Percentiles rank a stretch among this genome's conserved stretches.
Conservation (phyloP, 768 basidiomycete genomes). For the Coprinopsis strossmayeri region DNA sequence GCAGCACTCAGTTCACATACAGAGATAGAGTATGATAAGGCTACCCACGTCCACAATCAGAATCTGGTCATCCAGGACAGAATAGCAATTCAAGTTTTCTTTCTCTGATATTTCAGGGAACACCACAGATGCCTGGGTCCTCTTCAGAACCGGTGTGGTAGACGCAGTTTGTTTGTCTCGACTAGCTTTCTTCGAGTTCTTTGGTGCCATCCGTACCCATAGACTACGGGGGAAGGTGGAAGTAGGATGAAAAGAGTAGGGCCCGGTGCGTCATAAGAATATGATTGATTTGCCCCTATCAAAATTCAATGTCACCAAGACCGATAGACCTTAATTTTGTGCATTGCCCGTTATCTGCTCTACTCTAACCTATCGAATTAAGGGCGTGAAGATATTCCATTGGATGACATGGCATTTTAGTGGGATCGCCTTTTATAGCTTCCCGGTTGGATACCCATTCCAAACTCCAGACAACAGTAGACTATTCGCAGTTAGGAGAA, state of each 20-base stretch:
- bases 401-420: not conserved
- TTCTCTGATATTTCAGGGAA: conserved; percentile 46
- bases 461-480: conserved; percentile 28
- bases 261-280: not conserved
- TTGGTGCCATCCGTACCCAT: conserved; percentile 13
- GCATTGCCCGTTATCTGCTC: too few species aligned
- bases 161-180: conserved; percentile 16
- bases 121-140: conserved; percentile 9
- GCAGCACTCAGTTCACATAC: too few species aligned
- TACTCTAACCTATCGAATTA: too few species aligned
- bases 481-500: conserved; percentile 22
- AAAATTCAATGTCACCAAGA: too few species aligned
- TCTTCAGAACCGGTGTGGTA: not conserved
- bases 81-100: conserved; percentile 34
- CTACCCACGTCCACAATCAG: conserved; percentile 52
- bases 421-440: not conserved
- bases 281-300: not conserved
- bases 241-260: not conserved
- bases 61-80: conserved; percentile 59
- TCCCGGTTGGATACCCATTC: conserved; percentile 18
- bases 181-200: not conserved
- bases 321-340: too few species aligned
- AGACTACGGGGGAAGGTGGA: not conserved
- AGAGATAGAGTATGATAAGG: too few species aligned
- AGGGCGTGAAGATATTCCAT: too few species aligned